Conservation (phyloP, 1,284 basidiomycete species). For the Psilocybe mexicana region DNA sequence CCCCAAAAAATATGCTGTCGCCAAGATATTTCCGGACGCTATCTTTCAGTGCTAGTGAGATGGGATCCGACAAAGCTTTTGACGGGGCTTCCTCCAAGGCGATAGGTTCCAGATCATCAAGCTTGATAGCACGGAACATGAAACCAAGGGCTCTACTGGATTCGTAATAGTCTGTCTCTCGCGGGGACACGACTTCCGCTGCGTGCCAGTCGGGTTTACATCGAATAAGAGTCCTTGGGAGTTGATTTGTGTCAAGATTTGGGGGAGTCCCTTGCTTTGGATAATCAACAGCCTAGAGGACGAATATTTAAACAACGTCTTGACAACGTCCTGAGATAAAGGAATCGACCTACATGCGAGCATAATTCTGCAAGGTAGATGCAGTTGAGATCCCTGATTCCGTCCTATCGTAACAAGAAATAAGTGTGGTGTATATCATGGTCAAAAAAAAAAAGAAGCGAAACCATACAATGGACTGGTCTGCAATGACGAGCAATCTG, state of each 20-base stretch:
- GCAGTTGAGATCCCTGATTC: slow-evolving; percentile 67
- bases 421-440: slow-evolving; percentile 8
- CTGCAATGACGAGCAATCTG: slow-evolving; percentile 73
- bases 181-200: slow-evolving; percentile 59
- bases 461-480: slow-evolving; percentile 61
- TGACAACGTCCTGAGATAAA: too few relatives aligned
- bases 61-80: slow-evolving; percentile 42
- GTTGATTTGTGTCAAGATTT: slow-evolving; percentile 43
- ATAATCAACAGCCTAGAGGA: slow-evolving; percentile 56
- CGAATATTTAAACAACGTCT: not conserved
- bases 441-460: not conserved
- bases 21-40: slow-evolving; percentile 40
- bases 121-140: slow-evolving; percentile 61
- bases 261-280: slow-evolving; percentile 72
- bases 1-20: slow-evolving; percentile 28
- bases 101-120: slow-evolving; percentile 41
- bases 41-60: slow-evolving; percentile 45
- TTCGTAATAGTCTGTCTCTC: slow-evolving; percentile 66
- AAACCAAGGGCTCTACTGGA: slow-evolving; percentile 68
- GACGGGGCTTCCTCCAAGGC: slow-evolving; percentile 5
- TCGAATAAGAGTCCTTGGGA: slow-evolving; percentile 53
- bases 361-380: slow-evolving; percentile 65
- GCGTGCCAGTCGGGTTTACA: slow-evolving; percentile 79
- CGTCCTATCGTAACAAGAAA: slow-evolving; percentile 43
- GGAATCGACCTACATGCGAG: slow-evolving; percentile 39